Evolutionary conservation across 2,329 filamentous ascomycete species (phyloP), one percentile per base, ranked within the genome.

Genomic region (Exophiala viscosa): DNA sequence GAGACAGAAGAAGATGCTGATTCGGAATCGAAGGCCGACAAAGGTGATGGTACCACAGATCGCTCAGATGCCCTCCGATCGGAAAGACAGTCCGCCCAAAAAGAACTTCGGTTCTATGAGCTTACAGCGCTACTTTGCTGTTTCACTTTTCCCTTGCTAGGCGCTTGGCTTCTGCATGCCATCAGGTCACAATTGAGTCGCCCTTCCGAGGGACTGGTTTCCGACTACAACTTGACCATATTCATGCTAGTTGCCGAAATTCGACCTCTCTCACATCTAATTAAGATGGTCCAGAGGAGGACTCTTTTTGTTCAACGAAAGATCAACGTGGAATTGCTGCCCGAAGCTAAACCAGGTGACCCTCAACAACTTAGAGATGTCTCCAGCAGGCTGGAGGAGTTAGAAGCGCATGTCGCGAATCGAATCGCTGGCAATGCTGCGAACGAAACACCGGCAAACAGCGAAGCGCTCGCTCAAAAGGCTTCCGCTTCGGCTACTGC

Each of bases 221-320:
- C 90, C 3, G 88, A 96, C 69, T 95, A 92, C 72, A 96, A 96
- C 68, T 77, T 97, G 49, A 90, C 86, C 10, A 88, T 97, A 47
- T 97, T 96, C 69, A 76, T 96, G 2, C 78, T 96, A 14, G 88
- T 87, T 1, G 88, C 92, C 3, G 92, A 97, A 70, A 76, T 96
- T 23, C 85, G 88, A 2, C 92, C 92, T 0, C 74, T 90, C 44
- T 83, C 88, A 1, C 91, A 96, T 65, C 73, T 95, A 20, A 82
- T 96, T 57, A 88, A 85, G 65, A 80, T 96, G 63, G 79, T 95
- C 3, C 85, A 90, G 63, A 80, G 83, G 11, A 82, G 89, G 32
- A 96, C 90, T 2, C 74, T 95, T 7, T 84, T 91, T 64, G 78
- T 96, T 1, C 91, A 97, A 68, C 82, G 84, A 11, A 73, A 90